phyloP scores from a whole-genome alignment of 2,329 filamentous ascomycete genomes.

The Colletotrichum cordylinicola region DNA sequence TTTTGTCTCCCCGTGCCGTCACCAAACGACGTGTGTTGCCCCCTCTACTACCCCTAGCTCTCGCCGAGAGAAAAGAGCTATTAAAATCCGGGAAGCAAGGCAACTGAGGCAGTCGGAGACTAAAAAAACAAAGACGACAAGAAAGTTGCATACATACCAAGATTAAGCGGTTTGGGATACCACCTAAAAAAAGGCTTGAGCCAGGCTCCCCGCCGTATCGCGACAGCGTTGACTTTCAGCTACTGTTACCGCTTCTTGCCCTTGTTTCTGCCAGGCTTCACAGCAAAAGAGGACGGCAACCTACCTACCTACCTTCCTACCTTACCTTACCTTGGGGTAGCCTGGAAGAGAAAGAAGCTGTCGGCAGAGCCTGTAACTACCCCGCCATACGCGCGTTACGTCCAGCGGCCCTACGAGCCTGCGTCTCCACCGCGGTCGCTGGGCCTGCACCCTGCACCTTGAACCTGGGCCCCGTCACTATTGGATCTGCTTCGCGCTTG shows the following conservation, averaged over 20 bases:
- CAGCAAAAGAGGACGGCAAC: background rate
- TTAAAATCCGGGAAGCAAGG: background rate
- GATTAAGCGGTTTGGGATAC: background rate
- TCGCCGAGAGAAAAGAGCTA: background rate
- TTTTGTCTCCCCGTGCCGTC: background rate
- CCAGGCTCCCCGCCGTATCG: background rate
- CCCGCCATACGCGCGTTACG: conserved; percentile 22
- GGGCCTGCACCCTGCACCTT: conserved; percentile 1
- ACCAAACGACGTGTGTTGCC: background rate
- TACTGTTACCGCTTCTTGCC: background rate
- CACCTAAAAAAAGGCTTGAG: background rate
- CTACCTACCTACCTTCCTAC: background rate
- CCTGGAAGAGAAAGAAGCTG: background rate
- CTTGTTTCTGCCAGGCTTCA: background rate
- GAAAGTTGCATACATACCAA: background rate
- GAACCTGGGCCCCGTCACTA: conserved; percentile 4
- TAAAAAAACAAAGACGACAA: background rate
- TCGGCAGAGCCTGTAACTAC: conserved; percentile 10
- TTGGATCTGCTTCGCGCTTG: conserved; percentile 14
- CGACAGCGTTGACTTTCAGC: conserved; percentile 3
- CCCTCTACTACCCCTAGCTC: background rate
- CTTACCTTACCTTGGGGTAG: no score
- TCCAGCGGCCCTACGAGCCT: conserved; percentile 4
- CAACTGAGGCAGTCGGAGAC: background rate
- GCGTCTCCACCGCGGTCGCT: background rate